phyloP scores from a whole-genome alignment of 345 rosid species.

The Stellera chamaejasme region DNA sequence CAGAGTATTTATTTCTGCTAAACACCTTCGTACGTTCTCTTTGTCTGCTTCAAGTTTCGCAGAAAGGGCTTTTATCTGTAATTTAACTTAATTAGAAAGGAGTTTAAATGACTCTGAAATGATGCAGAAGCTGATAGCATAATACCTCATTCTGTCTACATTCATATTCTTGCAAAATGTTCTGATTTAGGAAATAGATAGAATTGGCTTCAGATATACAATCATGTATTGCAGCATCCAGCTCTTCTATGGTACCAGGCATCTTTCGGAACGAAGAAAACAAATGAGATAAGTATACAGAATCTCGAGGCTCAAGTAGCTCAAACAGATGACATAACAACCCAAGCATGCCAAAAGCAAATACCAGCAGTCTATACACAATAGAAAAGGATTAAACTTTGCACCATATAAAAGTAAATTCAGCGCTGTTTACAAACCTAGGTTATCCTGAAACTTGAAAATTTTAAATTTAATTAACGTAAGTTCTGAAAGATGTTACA shows the following conservation, averaged over 20 bases:
- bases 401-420: no score
- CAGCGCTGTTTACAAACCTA: no score
- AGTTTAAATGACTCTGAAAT: conserved; percentile 1
- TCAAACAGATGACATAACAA: conserved; percentile 1
- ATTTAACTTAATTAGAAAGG: conserved; percentile 13
- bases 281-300: neutral
- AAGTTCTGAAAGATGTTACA: no score
- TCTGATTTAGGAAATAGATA: conserved; percentile 69
- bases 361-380: no score
- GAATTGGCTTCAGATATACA: conserved; percentile 77
- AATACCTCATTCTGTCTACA: conserved; percentile 60
- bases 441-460: no score
- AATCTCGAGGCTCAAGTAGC: neutral
- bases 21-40: conserved; percentile 37
- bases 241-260: conserved; percentile 80
- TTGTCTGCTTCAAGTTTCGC: conserved; percentile 63
- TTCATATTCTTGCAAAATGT: conserved; percentile 74
- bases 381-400: no score
- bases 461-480: no score
- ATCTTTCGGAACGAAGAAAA: conserved; percentile 25
- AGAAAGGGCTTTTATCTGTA: conserved; percentile 44
- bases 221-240: conserved; percentile 89
- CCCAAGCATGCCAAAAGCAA: neutral
- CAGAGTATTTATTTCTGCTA: conserved; percentile 56
- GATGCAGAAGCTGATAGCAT: conserved; percentile 8